A percentile compares a stretch with the other conserved stretches of the same genome.
Evolutionary conservation across 306 rosid species (phyloP).

Genomic region (Vicia sativa): DNA sequence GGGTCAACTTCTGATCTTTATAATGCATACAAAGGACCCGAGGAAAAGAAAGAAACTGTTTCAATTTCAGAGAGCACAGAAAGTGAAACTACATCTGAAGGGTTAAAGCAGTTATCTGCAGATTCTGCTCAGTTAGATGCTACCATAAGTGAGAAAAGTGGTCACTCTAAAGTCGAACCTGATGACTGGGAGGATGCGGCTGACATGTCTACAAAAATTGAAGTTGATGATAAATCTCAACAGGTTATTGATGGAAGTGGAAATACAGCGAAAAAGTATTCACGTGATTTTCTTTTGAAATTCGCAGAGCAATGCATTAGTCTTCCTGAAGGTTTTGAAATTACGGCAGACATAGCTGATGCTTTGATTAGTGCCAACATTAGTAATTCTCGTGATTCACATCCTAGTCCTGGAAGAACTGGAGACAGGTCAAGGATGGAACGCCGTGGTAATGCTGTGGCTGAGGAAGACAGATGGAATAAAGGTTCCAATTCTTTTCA

Average conservation of each 20-base stretch:
- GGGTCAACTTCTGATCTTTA: slow-evolving; percentile 92
- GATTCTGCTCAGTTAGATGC: slow-evolving; percentile 48
- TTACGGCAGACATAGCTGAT: slow-evolving; percentile 53
- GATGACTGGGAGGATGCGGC: slow-evolving; percentile 99
- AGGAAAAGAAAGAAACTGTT: slow-evolving; percentile 72
- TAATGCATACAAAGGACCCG: slow-evolving; percentile 92
- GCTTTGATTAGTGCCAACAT: slow-evolving; percentile 43
- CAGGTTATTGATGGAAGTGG: slow-evolving; percentile 52
- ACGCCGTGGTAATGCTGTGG: slow-evolving; percentile 58
- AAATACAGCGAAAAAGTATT: slow-evolving; percentile 61
- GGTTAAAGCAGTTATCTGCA: slow-evolving; percentile 47
- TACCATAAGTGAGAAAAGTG: slow-evolving; percentile 41
- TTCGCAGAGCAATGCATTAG: slow-evolving; percentile 60
- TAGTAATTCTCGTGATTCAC: slow-evolving; percentile 53
- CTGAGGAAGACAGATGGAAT: slow-evolving; percentile 81
- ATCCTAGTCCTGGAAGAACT: slow-evolving; percentile 73
- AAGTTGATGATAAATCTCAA: slow-evolving; percentile 48
- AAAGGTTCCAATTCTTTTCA: slow-evolving; percentile 48
- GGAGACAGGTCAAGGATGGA: slow-evolving; percentile 67
- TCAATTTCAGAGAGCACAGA: slow-evolving; percentile 51
- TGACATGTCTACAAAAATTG: slow-evolving; percentile 72
- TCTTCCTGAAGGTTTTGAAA: slow-evolving; percentile 73
- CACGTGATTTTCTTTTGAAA: slow-evolving; percentile 86
- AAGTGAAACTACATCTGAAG: slow-evolving; percentile 41
- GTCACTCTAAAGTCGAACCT: slow-evolving; percentile 63